Evolutionary conservation across 306 rosid species (phyloP), one percentile per base, ranked within the genome.

Genomic region (Ceratonia siliqua): DNA sequence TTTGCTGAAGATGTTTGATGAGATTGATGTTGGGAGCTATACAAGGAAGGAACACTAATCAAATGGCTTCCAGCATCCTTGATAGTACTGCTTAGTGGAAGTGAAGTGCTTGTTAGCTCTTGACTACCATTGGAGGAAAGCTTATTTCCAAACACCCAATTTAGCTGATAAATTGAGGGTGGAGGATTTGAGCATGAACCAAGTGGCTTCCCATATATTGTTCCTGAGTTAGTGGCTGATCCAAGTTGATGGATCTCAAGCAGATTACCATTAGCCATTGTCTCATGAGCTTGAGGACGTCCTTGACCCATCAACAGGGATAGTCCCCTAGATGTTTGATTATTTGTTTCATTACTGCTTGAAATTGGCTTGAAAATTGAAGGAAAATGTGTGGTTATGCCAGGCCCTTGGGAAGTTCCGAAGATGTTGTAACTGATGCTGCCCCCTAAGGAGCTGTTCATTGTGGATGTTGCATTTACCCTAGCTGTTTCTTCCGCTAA

Each of bases 401-500:
- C 75, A 13, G 86, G 82, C 5, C 79, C 82, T 30, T 73, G 70
- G 59, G 87, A 69, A 8, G 59, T 46, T 35, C 76, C 87, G 82
- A 87, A 82, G 79, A 88, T 81, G 69, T 54, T 82, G 68, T 81
- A 72, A 61, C 62, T 80, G 12, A 81, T 58, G 69, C 82, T 85
- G 18, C 62, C 63, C 6, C 41, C 65, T 1, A 70, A 63, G 46
- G 81, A 49, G 68, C 30, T 62, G 78, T 20, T 81, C 59, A 81
- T 74, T 72, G 54, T 50, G 54, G 88, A 71, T 27, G 62, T 79
- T 67, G 87, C 94, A 20, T 87, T 89, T 49, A 89, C 78, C 74
- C 90, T 77, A 0, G 91, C 94, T 46, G 94, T 85, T 82, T 89
- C 94, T 85, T 89, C 94, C 5, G 94, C 94, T 21, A 89, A 89